These are phyloP conservation scores for Pyrenula aspistea DNA, from an alignment of 495 filamentous ascomycete genomes.

Conservation along the genomic window DNA sequence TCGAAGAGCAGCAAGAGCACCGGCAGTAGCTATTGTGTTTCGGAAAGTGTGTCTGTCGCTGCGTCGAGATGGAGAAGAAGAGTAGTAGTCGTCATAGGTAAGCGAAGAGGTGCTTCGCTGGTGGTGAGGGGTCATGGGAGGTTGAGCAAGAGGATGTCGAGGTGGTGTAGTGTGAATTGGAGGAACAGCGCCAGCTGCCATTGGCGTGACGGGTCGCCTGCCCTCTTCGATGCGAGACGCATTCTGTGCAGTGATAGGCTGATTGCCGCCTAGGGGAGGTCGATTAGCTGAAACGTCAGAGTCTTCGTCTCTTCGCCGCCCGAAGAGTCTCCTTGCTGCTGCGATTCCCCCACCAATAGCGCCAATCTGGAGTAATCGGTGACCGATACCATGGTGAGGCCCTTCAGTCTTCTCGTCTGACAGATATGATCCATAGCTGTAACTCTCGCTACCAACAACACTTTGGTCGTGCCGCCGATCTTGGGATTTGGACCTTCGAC, in stretches of 20 bases:
- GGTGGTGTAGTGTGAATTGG: background rate
- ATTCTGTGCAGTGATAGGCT: slow-evolving; percentile 4
- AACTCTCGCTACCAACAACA: slow-evolving; percentile 16
- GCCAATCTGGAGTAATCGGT: slow-evolving; percentile 52
- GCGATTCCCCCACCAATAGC: slow-evolving; percentile 55
- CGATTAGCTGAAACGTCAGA: slow-evolving; percentile 38
- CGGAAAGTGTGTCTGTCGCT: slow-evolving; percentile 36
- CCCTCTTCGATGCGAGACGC: slow-evolving; percentile 3
- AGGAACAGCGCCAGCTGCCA: slow-evolving; percentile 7
- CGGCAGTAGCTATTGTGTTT: slow-evolving; percentile 57
- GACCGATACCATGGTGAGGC: slow-evolving; percentile 43
- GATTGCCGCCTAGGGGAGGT: slow-evolving; percentile 21
- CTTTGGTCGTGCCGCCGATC: slow-evolving; percentile 22
- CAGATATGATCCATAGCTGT: slow-evolving; percentile 38
- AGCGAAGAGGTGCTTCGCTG: slow-evolving; percentile 25
- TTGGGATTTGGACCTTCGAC: slow-evolving; percentile 21
- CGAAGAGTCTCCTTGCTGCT: slow-evolving; percentile 51
- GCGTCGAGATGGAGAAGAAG: slow-evolving; percentile 26
- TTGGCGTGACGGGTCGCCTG: background rate
- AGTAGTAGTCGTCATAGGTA: slow-evolving; percentile 27
- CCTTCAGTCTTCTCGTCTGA: slow-evolving; percentile 43
- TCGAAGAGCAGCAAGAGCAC: slow-evolving; percentile 49
- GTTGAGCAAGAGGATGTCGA: slow-evolving; percentile 25
- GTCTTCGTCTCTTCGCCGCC: slow-evolving; percentile 44
- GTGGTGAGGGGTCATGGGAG: slow-evolving; percentile 16